phyloP scores from a whole-genome alignment of 148 eudicot species.

The Polygonum aviculare region DNA sequence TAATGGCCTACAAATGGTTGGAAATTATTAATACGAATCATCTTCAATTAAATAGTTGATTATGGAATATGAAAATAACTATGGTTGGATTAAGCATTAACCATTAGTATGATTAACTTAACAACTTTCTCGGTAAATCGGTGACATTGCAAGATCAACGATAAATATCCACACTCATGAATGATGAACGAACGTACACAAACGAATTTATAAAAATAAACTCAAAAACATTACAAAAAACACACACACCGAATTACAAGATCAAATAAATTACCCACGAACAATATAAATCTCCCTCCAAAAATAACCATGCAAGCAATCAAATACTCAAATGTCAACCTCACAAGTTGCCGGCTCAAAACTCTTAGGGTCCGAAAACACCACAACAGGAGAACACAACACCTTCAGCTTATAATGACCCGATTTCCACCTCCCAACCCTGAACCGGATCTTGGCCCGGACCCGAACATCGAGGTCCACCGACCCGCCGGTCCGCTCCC shows the following conservation, averaged over 20 bases:
- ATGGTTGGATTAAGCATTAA: no score
- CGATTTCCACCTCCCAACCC: constrained; percentile 56
- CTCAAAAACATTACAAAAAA: not conserved
- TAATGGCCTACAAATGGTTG: not conserved
- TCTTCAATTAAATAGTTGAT: not conserved
- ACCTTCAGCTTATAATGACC: constrained; percentile 38
- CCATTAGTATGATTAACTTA: not conserved
- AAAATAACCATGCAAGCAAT: not conserved
- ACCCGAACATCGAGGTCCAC: constrained; percentile 41
- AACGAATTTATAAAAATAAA: not conserved
- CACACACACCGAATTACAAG: not conserved
- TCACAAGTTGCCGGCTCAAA: constrained; percentile 34
- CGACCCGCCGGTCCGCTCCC: constrained; percentile 41
- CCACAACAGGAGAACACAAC: constrained; percentile 37
- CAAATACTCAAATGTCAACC: constrained; percentile 23
- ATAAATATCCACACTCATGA: not conserved
- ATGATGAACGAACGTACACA: not conserved
- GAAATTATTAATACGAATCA: not conserved
- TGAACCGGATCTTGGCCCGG: constrained; percentile 41
- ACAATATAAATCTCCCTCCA: not conserved
- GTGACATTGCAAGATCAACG: not conserved
- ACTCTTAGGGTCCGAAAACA: constrained; percentile 31
- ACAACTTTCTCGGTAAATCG: not conserved
- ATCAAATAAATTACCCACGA: not conserved
- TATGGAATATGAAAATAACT: no score